These are phyloP conservation scores for Talaromyces piceae DNA, from an alignment of 2,329 filamentous ascomycete genomes.

Conservation along the genomic window DNA sequence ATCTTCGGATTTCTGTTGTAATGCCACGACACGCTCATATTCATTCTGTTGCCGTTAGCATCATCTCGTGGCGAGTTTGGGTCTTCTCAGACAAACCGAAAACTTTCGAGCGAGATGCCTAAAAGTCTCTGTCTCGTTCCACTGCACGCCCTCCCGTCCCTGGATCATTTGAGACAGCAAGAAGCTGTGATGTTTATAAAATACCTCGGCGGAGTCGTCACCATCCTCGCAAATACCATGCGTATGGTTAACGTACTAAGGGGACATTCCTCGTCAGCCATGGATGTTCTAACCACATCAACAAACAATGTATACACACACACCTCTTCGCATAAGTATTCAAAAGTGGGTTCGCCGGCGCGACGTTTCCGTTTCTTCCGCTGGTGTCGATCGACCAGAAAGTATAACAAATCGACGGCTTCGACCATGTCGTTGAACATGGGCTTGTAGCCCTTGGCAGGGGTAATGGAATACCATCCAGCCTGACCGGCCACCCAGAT, in stretches of 20 bases:
- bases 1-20: slow-evolving; percentile 17
- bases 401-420: slow-evolving; percentile 54
- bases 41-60: slow-evolving; percentile 21
- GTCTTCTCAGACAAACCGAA: slow-evolving; percentile 21
- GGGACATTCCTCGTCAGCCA: background rate
- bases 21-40: slow-evolving; percentile 24
- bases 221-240: slow-evolving; percentile 36
- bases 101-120: slow-evolving; percentile 38
- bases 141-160: slow-evolving; percentile 38
- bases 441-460: slow-evolving; percentile 45
- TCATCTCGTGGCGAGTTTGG: background rate
- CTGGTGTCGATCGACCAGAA: slow-evolving; percentile 51
- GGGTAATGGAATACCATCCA: slow-evolving; percentile 55
- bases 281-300: background rate
- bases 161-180: slow-evolving; percentile 42
- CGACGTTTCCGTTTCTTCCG: slow-evolving; percentile 20
- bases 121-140: slow-evolving; percentile 38
- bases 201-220: slow-evolving; percentile 41
- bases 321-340: slow-evolving; percentile 36
- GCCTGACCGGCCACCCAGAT: slow-evolving; percentile 57
- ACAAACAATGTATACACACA: slow-evolving; percentile 5
- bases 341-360: slow-evolving; percentile 29
- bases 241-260: slow-evolving; percentile 38
- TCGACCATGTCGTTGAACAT: slow-evolving; percentile 51
- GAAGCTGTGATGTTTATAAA: slow-evolving; percentile 39